A percentile compares a stretch with the other conserved stretches of the same genome.
Evolutionary conservation across 106 monocot species (phyloP).

Genomic region (Alisma plantagoaquatica): DNA sequence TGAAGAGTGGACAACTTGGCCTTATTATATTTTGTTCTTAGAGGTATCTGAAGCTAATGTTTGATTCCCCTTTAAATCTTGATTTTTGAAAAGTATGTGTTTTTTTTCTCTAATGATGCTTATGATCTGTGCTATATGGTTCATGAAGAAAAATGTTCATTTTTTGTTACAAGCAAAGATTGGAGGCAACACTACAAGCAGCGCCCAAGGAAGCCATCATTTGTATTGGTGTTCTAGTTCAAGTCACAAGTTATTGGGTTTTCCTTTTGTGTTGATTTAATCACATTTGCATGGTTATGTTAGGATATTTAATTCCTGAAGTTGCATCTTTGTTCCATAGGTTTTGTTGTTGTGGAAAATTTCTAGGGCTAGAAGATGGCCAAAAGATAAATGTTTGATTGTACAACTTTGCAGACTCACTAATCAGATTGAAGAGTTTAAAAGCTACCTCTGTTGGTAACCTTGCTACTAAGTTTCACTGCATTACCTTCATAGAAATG

Average conservation of each 20-base stretch:
- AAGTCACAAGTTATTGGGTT: slow-evolving; percentile 31
- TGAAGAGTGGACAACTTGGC: too few species aligned
- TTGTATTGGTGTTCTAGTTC: slow-evolving; percentile 82
- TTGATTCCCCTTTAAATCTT: too few species aligned
- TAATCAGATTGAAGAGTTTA: slow-evolving; percentile 73
- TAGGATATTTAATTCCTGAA: too few species aligned
- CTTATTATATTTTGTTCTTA: too few species aligned
- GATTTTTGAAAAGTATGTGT: too few species aligned
- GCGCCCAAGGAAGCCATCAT: slow-evolving; percentile 75
- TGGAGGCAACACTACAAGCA: slow-evolving; percentile 37
- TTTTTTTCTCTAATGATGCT: too few species aligned
- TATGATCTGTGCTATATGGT: too few species aligned
- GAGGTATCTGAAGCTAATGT: too few species aligned
- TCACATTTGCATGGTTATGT: too few species aligned
- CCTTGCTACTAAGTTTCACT: neutral
- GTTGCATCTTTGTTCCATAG: too few species aligned
- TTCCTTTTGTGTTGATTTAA: too few species aligned
- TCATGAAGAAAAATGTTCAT: too few species aligned
- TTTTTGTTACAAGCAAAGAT: slow-evolving; percentile 34
- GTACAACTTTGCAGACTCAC: slow-evolving; percentile 53
- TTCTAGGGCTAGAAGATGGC: slow-evolving; percentile 25
- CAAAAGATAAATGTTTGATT: slow-evolving; percentile 78
- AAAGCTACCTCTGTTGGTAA: slow-evolving; percentile 96
- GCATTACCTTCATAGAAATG: neutral
- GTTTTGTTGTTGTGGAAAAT: slow-evolving; percentile 27